These are phyloP conservation scores for Diversispora eburnea DNA, from an alignment of 192 early-diverging fungal genomes.

Conservation along the genomic window DNA sequence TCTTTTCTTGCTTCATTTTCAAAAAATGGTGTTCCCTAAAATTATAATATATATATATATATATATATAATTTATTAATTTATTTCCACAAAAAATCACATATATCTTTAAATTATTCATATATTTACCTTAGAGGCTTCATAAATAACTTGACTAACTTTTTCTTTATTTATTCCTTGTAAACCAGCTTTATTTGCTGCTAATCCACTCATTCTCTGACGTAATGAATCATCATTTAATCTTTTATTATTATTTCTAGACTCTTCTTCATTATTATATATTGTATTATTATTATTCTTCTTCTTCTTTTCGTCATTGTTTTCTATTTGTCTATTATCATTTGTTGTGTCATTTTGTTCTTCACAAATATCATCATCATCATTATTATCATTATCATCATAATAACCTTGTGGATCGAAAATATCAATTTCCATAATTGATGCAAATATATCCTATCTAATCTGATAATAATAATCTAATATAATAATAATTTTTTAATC, in stretches of 20 bases:
- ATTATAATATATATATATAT: background rate
- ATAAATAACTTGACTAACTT: constrained; percentile 56
- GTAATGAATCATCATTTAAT: background rate
- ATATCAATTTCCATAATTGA: background rate
- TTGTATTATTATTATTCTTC: background rate
- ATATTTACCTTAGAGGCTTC: constrained; percentile 55
- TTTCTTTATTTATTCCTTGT: constrained; percentile 42
- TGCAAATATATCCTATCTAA: too few species aligned
- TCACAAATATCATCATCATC: background rate
- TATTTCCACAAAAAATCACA: background rate
- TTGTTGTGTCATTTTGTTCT: background rate
- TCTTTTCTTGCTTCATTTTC: constrained; percentile 48
- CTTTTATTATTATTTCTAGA: background rate
- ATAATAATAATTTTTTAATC: too few species aligned
- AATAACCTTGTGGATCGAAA: background rate
- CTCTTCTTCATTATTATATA: background rate
- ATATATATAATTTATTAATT: constrained; percentile 33
- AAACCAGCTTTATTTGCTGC: constrained; percentile 45
- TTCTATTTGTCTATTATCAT: too few species aligned
- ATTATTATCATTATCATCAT: background rate
- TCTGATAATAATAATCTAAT: too few species aligned
- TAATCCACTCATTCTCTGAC: constrained; percentile 2
- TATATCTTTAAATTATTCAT: constrained; percentile 19
- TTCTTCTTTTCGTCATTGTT: background rate
- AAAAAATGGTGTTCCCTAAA: constrained; percentile 45